Evolutionary conservation across 768 basidiomycete genomes (phyloP).

Genomic region (Leccinum longicurvipes): DNA sequence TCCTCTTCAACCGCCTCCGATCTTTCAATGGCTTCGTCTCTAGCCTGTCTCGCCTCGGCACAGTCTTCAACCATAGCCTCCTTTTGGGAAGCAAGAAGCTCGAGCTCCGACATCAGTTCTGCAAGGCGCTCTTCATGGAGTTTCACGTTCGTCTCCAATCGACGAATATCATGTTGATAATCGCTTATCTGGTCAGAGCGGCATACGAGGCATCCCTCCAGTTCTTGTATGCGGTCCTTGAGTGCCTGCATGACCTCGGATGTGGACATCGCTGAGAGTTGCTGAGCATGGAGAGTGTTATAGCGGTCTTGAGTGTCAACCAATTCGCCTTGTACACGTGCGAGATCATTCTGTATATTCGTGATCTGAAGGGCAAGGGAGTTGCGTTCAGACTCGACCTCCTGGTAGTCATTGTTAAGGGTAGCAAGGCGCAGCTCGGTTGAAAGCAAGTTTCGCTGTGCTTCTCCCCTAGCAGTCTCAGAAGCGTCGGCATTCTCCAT

Average conservation of each 20-base stretch:
- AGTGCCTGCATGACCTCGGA: conserved; percentile 53
- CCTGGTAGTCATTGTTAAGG: conserved; percentile 47
- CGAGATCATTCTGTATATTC: conserved; percentile 61
- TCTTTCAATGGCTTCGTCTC: conserved; percentile 57
- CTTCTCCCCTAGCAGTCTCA: conserved; percentile 36
- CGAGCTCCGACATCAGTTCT: conserved; percentile 70
- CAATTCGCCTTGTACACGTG: conserved; percentile 50
- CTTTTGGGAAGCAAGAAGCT: conserved; percentile 62
- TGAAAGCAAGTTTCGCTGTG: conserved; percentile 27
- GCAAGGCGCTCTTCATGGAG: conserved; percentile 70
- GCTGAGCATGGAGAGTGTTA: conserved; percentile 58
- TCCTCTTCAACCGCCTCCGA: conserved; percentile 64
- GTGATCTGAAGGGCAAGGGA: conserved; percentile 61
- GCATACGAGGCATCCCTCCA: conserved; percentile 61
- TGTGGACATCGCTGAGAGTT: conserved; percentile 60
- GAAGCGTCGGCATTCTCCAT: conserved; percentile 31
- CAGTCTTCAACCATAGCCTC: conserved; percentile 85
- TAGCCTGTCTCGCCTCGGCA: conserved; percentile 67
- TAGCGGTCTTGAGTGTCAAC: conserved; percentile 58
- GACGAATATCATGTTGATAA: conserved; percentile 75
- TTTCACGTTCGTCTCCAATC: conserved; percentile 69
- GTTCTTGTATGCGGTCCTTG: conserved; percentile 63
- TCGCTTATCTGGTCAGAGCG: conserved; percentile 73
- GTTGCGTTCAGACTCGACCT: conserved; percentile 62
- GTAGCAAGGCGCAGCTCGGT: conserved; percentile 41